phyloP scores from a whole-genome alignment of 2,329 filamentous ascomycete genomes.

The Cercospora berteroae region DNA sequence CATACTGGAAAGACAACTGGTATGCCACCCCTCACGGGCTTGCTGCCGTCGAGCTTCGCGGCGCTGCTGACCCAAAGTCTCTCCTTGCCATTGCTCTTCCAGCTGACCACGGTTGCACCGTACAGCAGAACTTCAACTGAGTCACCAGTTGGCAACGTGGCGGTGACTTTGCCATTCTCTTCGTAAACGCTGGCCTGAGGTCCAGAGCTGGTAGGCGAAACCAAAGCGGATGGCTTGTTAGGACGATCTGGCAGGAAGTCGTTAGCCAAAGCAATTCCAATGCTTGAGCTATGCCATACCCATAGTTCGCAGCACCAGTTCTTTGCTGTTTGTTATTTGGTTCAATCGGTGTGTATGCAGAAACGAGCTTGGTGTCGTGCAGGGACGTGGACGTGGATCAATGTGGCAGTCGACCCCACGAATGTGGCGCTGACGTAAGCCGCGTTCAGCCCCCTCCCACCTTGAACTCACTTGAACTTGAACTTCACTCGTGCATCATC shows the following conservation, averaged over 20 bases:
- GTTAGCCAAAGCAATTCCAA: not conserved
- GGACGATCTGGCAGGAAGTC: slow-evolving; percentile 60
- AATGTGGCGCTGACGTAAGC: not conserved
- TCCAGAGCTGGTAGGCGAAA: slow-evolving; percentile 58
- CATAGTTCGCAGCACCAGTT: slow-evolving; percentile 2
- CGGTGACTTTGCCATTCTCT: slow-evolving; percentile 70
- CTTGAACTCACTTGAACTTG: not conserved
- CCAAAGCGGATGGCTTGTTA: slow-evolving; percentile 75
- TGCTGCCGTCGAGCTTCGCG: slow-evolving; percentile 78
- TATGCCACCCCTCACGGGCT: slow-evolving; percentile 87
- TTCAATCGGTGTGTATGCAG: not conserved
- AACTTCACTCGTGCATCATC: not conserved
- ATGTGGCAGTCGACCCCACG: not conserved
- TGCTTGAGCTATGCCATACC: not conserved
- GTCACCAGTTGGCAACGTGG: slow-evolving; percentile 80
- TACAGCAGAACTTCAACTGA: slow-evolving; percentile 82
- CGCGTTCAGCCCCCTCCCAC: not conserved
- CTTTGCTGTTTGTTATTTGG: not conserved
- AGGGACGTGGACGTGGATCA: not conserved
- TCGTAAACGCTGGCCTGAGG: slow-evolving; percentile 76
- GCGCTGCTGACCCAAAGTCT: slow-evolving; percentile 35
- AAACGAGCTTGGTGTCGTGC: not conserved
- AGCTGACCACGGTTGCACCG: slow-evolving; percentile 88
- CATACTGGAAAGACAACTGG: slow-evolving; percentile 88
- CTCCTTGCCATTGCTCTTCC: slow-evolving; percentile 70